Evolutionary conservation across 129 eudicot species (phyloP), one percentile per base, ranked within the genome.

Genomic region (Pulicaria dysenterica): DNA sequence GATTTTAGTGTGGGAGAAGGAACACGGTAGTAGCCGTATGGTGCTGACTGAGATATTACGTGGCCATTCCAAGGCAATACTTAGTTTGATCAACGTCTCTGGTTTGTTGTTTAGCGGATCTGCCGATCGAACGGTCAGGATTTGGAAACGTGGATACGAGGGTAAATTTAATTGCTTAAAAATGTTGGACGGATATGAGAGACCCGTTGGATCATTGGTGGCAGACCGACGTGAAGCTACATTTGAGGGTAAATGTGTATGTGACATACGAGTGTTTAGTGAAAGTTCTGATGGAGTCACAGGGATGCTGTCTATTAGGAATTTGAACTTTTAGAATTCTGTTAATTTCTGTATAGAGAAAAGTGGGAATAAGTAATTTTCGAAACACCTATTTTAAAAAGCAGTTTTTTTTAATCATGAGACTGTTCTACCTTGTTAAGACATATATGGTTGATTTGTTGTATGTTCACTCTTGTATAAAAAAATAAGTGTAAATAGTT

Each of bases 101-200:
- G 90, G 85, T 76, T 78, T 85, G 54, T 73, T 93, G 79, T 72
- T 89, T 39, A 93, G 98, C 61, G 98, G 96, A 12, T 93, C 98
- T 0, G 92, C 85, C 9, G 98, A 93, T 87, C 85, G 89, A 79
- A 93, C 92, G 82, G 95, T 93, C 12, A 87, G 98, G 86, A 80
- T 93, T 58, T 93, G 96, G 98, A 72, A 49, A 69, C 80, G 90
- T 5, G 85, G 80, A 41, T 4, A 13, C 12, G 85, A 85, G 2
- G 87, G 90, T 14, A 47, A 62, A 59, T 83, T 59, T 67, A 77
- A 79, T 47, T 89, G 96, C 40, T 78, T 93, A 76, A 47, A 73
- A 15, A 90, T 89, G 58, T 45, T 89, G 83, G 89, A 80, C 15
- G 96, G 90, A 8, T 84, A 89, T 63, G 68, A 41, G 42, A 64